A percentile compares a stretch with the other conserved stretches of the same genome.
These are phyloP conservation scores for Aspergillus neoniger DNA, from an alignment of 2,329 filamentous ascomycete genomes.

Conservation along the genomic window DNA sequence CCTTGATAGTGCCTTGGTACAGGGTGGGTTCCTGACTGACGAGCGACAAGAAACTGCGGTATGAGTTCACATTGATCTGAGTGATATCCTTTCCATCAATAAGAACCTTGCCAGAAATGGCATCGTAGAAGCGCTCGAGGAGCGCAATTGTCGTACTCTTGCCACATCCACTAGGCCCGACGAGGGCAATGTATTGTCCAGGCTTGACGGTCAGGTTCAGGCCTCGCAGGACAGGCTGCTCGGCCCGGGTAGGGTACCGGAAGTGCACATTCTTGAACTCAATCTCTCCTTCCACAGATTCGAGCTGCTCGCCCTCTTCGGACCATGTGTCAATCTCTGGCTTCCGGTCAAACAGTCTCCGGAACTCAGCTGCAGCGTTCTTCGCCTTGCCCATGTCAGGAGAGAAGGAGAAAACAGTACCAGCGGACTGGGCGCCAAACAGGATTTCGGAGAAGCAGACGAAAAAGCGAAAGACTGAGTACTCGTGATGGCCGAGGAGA, in stretches of 20 bases:
- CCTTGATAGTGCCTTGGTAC: slow-evolving; percentile 87
- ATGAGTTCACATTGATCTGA: slow-evolving; percentile 78
- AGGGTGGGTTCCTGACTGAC: slow-evolving; percentile 94
- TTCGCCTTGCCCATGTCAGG: slow-evolving; percentile 94
- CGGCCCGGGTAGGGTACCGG: slow-evolving; percentile 85
- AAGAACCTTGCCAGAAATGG: slow-evolving; percentile 74
- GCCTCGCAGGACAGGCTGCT: slow-evolving; percentile 88
- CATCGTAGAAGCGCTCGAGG: slow-evolving; percentile 92
- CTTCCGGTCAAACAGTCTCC: slow-evolving; percentile 78
- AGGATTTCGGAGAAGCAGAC: slow-evolving; percentile 84
- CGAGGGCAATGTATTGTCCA: slow-evolving; percentile 66
- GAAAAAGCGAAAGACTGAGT: slow-evolving; percentile 85
- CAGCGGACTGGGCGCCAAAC: slow-evolving; percentile 89
- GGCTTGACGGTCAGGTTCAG: slow-evolving; percentile 60
- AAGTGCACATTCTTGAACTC: slow-evolving; percentile 95
- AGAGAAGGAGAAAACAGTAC: slow-evolving; percentile 83
- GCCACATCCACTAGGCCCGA: slow-evolving; percentile 91
- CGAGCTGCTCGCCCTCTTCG: slow-evolving; percentile 63
- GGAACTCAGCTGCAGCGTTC: slow-evolving; percentile 76
- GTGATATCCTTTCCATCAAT: slow-evolving; percentile 83
- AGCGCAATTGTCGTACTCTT: slow-evolving; percentile 93
- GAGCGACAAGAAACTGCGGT: slow-evolving; percentile 79
- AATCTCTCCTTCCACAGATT: slow-evolving; percentile 70
- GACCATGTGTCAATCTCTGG: slow-evolving; percentile 84
- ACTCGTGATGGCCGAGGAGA: slow-evolving; percentile 70